phyloP scores from a whole-genome alignment of 371 early-diverging fungal genomes.

The Nematocida parisii region DNA sequence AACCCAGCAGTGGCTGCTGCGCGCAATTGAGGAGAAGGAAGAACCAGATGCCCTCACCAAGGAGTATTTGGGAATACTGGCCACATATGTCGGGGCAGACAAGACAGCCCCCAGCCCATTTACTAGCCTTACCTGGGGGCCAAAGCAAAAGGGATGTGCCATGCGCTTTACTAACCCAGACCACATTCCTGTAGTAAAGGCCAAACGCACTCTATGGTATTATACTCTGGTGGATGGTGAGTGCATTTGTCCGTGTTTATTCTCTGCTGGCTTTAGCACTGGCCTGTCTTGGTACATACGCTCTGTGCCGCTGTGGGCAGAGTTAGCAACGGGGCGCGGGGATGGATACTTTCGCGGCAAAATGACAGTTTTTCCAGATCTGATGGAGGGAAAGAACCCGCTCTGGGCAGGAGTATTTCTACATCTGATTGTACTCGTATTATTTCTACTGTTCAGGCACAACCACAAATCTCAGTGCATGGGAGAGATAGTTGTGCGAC shows the following conservation, averaged over 20 bases:
- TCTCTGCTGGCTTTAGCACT: not conserved
- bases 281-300: not conserved
- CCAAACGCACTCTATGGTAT: not conserved
- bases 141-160: not conserved
- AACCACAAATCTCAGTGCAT: not conserved
- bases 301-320: not conserved
- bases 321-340: not conserved
- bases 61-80: conserved; percentile 16
- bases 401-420: not conserved
- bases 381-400: not conserved
- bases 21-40: not conserved
- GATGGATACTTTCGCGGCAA: not conserved
- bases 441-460: not conserved
- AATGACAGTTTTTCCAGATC: not conserved
- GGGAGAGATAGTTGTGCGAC: not conserved
- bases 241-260: not conserved
- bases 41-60: not conserved
- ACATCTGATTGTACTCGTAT: not conserved
- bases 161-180: not conserved
- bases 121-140: not conserved
- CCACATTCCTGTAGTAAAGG: not conserved
- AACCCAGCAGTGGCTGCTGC: not conserved
- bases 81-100: not conserved
- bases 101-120: conserved; percentile 25
- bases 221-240: not conserved